Conservation (phyloP, 345 rosid genomes). For the Hibiscus syriacus region DNA sequence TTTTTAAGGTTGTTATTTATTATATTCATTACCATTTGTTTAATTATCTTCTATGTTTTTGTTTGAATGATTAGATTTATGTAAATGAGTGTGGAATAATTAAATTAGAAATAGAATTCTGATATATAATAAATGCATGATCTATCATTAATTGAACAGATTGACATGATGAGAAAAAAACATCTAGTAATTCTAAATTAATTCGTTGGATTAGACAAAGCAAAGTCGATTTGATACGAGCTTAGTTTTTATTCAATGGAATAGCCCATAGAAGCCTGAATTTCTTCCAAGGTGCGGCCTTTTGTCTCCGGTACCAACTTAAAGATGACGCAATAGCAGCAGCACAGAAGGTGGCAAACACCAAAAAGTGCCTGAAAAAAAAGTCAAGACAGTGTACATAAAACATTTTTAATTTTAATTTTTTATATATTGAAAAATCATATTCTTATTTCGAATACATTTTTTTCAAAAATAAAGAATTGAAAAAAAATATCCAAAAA, state of each 20-base stretch:
- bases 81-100: no score
- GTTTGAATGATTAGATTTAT: no score
- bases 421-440: not conserved
- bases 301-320: conserved; percentile 15
- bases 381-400: no score
- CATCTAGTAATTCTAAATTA: not conserved
- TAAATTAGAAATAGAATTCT: no score
- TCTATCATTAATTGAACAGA: not conserved
- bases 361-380: conserved; percentile 5
- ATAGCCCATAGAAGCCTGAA: conserved; percentile 9
- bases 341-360: conserved; percentile 4
- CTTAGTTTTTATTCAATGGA: not conserved
- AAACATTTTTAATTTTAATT: not conserved
- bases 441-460: no score
- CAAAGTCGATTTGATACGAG: not conserved
- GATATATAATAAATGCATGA: no score
- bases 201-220: not conserved
- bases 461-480: no score
- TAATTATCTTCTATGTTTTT: no score
- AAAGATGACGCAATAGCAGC: not conserved
- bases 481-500: no score
- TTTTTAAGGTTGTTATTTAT: no score
- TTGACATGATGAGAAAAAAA: not conserved
- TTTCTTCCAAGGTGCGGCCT: conserved; percentile 15
- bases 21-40: no score